Conservation (phyloP, 306 rosid species). For the Canavalia gladiata region DNA sequence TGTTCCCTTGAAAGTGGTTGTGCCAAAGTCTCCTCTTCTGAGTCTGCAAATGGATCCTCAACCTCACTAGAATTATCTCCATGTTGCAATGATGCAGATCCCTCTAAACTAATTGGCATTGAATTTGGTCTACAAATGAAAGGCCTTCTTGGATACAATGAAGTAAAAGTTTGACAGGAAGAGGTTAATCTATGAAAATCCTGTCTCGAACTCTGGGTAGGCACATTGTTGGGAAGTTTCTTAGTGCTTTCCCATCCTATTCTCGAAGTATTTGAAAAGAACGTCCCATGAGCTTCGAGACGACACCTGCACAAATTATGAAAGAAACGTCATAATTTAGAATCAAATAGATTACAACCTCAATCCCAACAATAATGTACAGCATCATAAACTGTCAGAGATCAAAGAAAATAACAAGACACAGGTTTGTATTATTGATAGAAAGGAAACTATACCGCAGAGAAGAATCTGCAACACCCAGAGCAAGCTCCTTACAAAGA, state of each 20-base stretch:
- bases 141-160: slow-evolving; percentile 42
- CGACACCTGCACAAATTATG: slow-evolving; percentile 48
- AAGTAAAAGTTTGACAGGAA: slow-evolving; percentile 40
- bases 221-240: slow-evolving; percentile 35
- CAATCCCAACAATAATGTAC: slow-evolving; percentile 4
- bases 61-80: slow-evolving; percentile 44
- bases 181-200: slow-evolving; percentile 46
- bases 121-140: slow-evolving; percentile 38
- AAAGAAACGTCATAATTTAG: slow-evolving; percentile 24
- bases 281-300: slow-evolving; percentile 48
- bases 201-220: slow-evolving; percentile 35
- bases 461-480: too few relatives aligned
- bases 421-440: too few relatives aligned
- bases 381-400: not conserved
- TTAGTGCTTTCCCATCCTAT: slow-evolving; percentile 43
- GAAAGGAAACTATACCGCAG: too few relatives aligned
- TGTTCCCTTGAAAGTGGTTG: slow-evolving; percentile 54
- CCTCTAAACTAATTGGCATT: slow-evolving; percentile 45
- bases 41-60: slow-evolving; percentile 46
- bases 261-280: slow-evolving; percentile 52
- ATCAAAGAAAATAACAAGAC: too few relatives aligned
- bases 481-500: too few relatives aligned
- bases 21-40: slow-evolving; percentile 43
- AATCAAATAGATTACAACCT: not conserved
- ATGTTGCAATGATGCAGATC: slow-evolving; percentile 44